Percentiles rank a stretch among this genome's conserved stretches.
Evolutionary conservation across 2,329 filamentous ascomycete species (phyloP).

Genomic region (Neofusicoccum parvum): DNA sequence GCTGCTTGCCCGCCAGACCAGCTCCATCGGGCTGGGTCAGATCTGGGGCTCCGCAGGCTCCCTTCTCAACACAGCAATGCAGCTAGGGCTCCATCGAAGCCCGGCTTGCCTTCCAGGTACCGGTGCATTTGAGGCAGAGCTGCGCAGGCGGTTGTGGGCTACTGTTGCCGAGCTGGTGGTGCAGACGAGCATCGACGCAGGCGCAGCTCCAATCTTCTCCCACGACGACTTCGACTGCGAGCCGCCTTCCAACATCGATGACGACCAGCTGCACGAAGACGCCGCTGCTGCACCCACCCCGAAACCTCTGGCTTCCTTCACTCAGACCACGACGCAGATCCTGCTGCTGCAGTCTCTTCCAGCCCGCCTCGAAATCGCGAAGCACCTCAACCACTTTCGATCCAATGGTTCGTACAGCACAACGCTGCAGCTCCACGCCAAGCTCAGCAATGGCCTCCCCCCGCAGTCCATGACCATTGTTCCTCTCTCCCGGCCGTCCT

Average conservation of each 20-base stretch:
- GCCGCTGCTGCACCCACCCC: constrained; percentile 28
- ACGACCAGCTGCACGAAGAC: constrained; percentile 29
- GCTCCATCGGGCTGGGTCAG: constrained; percentile 35
- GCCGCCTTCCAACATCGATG: constrained; percentile 26
- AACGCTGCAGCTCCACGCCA: constrained; percentile 50
- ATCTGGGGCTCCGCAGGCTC: constrained; percentile 41
- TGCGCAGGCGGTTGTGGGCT: constrained; percentile 49
- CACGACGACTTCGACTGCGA: constrained; percentile 35
- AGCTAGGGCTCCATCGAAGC: constrained; percentile 46
- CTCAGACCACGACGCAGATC: constrained; percentile 56
- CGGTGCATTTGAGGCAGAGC: constrained; percentile 40
- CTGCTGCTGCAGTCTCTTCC: constrained; percentile 49
- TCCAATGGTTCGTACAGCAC: constrained; percentile 50
- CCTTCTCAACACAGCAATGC: constrained; percentile 44
- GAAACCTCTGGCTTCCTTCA: constrained; percentile 41
- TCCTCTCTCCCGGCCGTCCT: neutral
- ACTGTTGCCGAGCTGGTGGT: constrained; percentile 47
- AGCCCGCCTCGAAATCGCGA: constrained; percentile 48
- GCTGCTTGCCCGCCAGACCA: constrained; percentile 36
- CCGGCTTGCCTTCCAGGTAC: constrained; percentile 39
- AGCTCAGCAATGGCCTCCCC: constrained; percentile 41
- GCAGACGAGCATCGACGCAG: constrained; percentile 28
- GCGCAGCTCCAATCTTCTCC: constrained; percentile 32
- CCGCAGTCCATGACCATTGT: neutral
- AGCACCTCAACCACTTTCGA: constrained; percentile 52